Evolutionary conservation across 2,329 filamentous ascomycete genomes (phyloP), one percentile per base, ranked within the genome.

Genomic region (Clarireedia monteithiana): DNA sequence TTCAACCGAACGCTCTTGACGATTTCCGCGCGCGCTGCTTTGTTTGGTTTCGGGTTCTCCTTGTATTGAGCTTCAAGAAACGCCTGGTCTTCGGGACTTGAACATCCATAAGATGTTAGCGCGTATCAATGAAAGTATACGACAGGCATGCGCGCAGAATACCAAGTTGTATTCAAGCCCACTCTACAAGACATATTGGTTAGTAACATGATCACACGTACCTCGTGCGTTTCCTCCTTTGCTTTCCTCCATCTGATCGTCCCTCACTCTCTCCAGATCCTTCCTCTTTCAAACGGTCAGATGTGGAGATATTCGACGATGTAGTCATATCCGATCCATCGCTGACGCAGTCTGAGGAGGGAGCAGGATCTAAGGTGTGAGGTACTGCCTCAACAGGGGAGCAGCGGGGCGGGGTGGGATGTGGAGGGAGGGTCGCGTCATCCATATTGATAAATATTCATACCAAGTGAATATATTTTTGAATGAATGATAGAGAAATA

Each of bases 31-130:
- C 92, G 89, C 71, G 89, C 87, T 55, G 84, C 80, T 74, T 95
- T 96, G 75, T 96, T 91, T 36, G 92, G 92, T 72, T 96, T 96
- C 6, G 89, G 83, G 70, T 96, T 95, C 60, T 78, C 81, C 64
- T 82, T 80, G 69, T 95, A 96, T 58, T 92, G 90, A 38, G 87
- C 80, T 72, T 96, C 92, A 59, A 96, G 84, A 53, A 95, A 82
- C 52, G 85, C 82, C 75, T 96, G 92, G 74, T 97, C 92, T 72
- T 92, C 88, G 42, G 88, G 85, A 68, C 90, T 95, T 50, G 39
- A 55, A 15, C 20, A 30, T n/a, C 27, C 6, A 42, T n/a, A 42
- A 42, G 45, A 39, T 24, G 38, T 64, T 59, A 66, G 62, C 57
- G 50, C 42, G 26, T 23, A 14, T 23, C n/a, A 23, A 45, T 9